Base-by-base conservation (phyloP, 176 grass and related monocot genomes). In the Hsuehochloa calcarea region DNA sequence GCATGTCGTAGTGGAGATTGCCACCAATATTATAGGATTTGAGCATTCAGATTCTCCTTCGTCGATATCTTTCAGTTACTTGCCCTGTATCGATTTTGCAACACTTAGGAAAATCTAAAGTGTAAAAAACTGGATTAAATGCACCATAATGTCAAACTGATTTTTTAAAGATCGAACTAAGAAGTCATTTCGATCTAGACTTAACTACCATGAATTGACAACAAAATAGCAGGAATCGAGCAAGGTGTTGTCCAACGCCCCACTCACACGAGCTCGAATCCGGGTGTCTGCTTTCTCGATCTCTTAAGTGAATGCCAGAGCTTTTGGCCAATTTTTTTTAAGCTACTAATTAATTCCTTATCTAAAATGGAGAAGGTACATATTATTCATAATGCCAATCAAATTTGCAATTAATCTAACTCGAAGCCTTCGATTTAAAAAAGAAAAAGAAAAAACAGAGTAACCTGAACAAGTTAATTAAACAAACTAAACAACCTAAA, bases 361-460 rank as follows among this genome's bases (percentile, higher is more conserved):
- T 14, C 64, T 69, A 27, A 31, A 89, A 25, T 52, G 54, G 35
- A 60, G 63, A 70, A 89, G 31, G 31, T 34, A 34, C 31, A 34
- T 23, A 59, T 77, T 69, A 69, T 60, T 90, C 61, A 66, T 5
- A 67, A 34, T 44, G 13, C 16, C 5, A 2, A 47, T 23, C 16
- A 65, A 47, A 34, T 22, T n/a, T 29, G 44, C 56, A 77, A n/a
- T n/a, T n/a, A n/a, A 86, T 46, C 70, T 50, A 89, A 72, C n/a
- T 66, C 10, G 74, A 78, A 77, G 20, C 38, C 35, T 19, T 83
- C 65, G 44, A 15, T 78, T 26, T 43, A 9, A 15, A 15, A 44
- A 0, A 3, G 11, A 17, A 3, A 4, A 10, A 69, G 16, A 62
- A 20, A 46, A 69, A 71, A 56, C 74, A 61, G 26, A 31, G 23